Base-by-base conservation (phyloP, 202 grass and related monocot genomes). In the Elaeis oleifera region DNA sequence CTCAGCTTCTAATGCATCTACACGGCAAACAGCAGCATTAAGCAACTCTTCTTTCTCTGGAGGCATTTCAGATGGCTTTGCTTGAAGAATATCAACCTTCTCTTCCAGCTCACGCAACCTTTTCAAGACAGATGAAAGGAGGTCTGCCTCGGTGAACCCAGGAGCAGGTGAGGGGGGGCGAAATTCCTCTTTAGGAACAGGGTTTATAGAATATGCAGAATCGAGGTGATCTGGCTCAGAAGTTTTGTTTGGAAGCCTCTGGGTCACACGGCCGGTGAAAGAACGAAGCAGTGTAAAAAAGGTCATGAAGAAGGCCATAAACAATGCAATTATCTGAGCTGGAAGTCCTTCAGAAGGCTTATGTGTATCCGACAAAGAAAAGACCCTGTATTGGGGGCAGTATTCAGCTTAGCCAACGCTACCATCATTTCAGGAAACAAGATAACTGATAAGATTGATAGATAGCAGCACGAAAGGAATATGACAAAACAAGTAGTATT, bases 141-240 rank as follows among this genome's bases (percentile, higher is more conserved):
- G 52, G 18, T 23, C 80, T 6, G 78, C 74, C 70, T 99, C 80
- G 8, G 67, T 67, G 15, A 82, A 84, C 15, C 65, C 88, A 81
- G 88, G 80, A 72, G 71, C 70, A 39, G 85, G 95, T 0, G 80
- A 94, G 18, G 95, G 95, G 27, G 79, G 85, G 0, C 72, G 58
- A 54, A 80, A 84, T 54, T 75, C 71, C 62, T 67, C 83, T 70
- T 90, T 81, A 22, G 55, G 63, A 14, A 71, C 24, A 54, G 82
- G 36, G 16, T 88, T 71, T 31, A 60, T 60, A 59, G 67, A 67
- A 58, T 82, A 51, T 13, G 36, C 49, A 68, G 74, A 36, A 29
- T 60, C 56, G 63, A 74, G 65, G 11, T 57, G 14, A 61, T 70
- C 69, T 20, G 29, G 56, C 39, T 87, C 77, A 63, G 72, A 71